Evolutionary conservation across 1,284 basidiomycete genomes (phyloP).

Genomic region (Mycena sp.): DNA sequence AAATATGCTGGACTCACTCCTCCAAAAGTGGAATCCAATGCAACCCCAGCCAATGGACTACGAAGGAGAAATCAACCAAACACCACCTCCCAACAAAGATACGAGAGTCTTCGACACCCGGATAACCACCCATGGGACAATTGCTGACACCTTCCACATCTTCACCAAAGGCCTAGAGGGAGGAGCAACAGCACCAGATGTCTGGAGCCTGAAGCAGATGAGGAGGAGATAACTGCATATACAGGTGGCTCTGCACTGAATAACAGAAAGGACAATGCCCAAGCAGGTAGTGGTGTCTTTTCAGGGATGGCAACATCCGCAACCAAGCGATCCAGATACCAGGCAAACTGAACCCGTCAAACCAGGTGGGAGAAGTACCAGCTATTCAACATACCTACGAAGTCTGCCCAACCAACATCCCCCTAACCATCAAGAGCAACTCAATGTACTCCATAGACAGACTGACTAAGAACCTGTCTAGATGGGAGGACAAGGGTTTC

Average conservation of each 20-base stretch:
- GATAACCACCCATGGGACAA: not conserved
- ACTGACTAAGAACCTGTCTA: conserved; percentile 11
- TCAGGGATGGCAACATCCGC: conserved; percentile 9
- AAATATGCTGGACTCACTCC: not conserved
- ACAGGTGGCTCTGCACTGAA: conserved; percentile 42
- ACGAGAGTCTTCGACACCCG: conserved; percentile 12
- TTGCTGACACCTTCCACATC: conserved; percentile 23
- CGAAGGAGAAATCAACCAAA: not conserved
- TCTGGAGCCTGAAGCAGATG: not conserved
- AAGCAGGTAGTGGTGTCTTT: conserved; percentile 37
- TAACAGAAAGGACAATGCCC: too few relatives aligned
- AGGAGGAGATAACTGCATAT: conserved; percentile 6
- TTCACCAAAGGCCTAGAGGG: conserved; percentile 21
- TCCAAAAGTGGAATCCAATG: conserved; percentile 10
- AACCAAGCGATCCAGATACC: conserved; percentile 35
- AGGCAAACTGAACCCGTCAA: conserved; percentile 25
- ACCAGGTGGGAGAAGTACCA: too few relatives aligned
- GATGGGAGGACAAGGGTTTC: conserved; percentile 33
- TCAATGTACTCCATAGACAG: conserved; percentile 31
- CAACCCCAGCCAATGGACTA: conserved; percentile 19
- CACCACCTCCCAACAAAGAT: conserved; percentile 3
- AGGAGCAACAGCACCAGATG: not conserved
- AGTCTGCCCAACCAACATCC: not conserved
- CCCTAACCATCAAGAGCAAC: conserved; percentile 25
- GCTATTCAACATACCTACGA: conserved; percentile 21